Percentiles rank a stretch among this genome's conserved stretches.
Evolutionary conservation across 2,329 filamentous ascomycete species (phyloP).

Genomic region (Bipolaris victoriae): DNA sequence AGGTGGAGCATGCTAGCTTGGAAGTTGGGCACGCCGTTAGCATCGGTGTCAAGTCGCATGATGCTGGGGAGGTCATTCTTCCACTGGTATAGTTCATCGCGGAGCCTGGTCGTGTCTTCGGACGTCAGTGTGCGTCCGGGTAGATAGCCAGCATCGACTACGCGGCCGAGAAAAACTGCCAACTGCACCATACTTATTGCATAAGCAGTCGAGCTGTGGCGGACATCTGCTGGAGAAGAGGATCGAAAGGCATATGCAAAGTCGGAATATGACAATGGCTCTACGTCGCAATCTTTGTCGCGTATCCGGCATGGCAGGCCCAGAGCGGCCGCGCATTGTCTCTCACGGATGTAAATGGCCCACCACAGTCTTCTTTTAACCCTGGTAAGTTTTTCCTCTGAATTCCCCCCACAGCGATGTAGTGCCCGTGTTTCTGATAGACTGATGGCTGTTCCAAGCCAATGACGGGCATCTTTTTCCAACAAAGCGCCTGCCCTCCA

Average conservation of each 20-base stretch:
- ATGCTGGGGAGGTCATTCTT: constrained; percentile 47
- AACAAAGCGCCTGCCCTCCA: constrained; percentile 58
- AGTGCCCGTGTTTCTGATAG: constrained; percentile 59
- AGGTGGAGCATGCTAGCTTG: constrained; percentile 51
- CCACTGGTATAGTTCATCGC: constrained; percentile 50
- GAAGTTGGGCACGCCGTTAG: constrained; percentile 45
- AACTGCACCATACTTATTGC: constrained; percentile 49
- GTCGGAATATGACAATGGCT: constrained; percentile 48
- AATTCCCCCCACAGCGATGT: constrained; percentile 44
- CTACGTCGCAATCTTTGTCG: constrained; percentile 58
- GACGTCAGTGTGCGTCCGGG: constrained; percentile 29
- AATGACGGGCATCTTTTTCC: constrained; percentile 48
- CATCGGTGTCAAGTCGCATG: constrained; percentile 44
- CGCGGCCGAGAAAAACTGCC: constrained; percentile 46
- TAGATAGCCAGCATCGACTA: constrained; percentile 49
- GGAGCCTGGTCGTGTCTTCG: constrained; percentile 26
- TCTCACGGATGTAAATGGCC: constrained; percentile 60
- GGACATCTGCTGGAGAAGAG: constrained; percentile 34
- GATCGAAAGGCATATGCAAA: constrained; percentile 44
- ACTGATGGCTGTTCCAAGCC: constrained; percentile 56
- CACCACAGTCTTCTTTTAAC: constrained; percentile 61
- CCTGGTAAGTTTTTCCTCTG: constrained; percentile 39
- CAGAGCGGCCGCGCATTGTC: constrained; percentile 55
- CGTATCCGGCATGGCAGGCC: constrained; percentile 57
- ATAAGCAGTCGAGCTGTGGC: constrained; percentile 44